These are phyloP conservation scores for Penicillium olsonii DNA, from an alignment of 2,329 filamentous ascomycete species.

Conservation along the genomic window DNA sequence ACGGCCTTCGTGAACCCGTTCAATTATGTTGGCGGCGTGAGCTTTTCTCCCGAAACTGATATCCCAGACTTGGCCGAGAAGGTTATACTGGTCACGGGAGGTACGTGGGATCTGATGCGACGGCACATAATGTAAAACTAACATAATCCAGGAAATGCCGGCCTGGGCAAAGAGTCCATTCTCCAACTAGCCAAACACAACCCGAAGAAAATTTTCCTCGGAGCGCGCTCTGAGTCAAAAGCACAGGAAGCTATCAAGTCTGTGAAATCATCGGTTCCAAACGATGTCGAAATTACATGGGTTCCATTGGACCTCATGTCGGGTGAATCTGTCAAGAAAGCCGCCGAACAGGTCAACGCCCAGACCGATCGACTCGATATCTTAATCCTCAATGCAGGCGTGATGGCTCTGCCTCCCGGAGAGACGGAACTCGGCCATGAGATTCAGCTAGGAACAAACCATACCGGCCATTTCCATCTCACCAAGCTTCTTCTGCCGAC, in stretches of 20 bases:
- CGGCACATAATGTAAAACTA: slow-evolving; percentile 17
- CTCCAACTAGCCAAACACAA: slow-evolving; percentile 45
- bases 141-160: slow-evolving; percentile 50
- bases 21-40: slow-evolving; percentile 24
- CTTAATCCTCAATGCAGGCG: slow-evolving; percentile 45
- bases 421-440: slow-evolving; percentile 40
- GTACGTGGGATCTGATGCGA: slow-evolving; percentile 29
- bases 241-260: slow-evolving; percentile 24
- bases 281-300: slow-evolving; percentile 22
- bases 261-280: slow-evolving; percentile 15
- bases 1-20: slow-evolving; percentile 15
- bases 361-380: slow-evolving; percentile 33
- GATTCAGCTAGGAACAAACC: slow-evolving; percentile 43
- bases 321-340: slow-evolving; percentile 42
- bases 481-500: slow-evolving; percentile 36
- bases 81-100: slow-evolving; percentile 40
- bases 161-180: slow-evolving; percentile 49
- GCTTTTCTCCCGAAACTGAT: slow-evolving; percentile 34
- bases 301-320: slow-evolving; percentile 47
- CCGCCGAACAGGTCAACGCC: slow-evolving; percentile 35
- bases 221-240: slow-evolving; percentile 33
- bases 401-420: slow-evolving; percentile 41
- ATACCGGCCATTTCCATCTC: slow-evolving; percentile 42
- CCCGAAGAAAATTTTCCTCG: slow-evolving; percentile 41
- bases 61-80: slow-evolving; percentile 37